Base-by-base conservation (phyloP, 169 alveolate species). In the Plasmodium blacklocki region DNA sequence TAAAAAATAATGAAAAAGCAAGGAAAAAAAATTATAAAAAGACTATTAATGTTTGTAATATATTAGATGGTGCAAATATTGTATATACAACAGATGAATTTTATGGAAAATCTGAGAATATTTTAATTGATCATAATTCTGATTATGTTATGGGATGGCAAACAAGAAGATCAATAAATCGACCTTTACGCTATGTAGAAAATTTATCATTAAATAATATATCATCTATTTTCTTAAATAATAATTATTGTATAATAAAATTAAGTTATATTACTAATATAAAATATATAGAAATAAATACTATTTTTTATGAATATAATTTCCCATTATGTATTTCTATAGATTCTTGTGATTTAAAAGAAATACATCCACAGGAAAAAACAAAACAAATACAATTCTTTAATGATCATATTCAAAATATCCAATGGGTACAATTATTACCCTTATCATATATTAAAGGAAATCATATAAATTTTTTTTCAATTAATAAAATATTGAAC, bases 61-160 rank as follows among this genome's bases (percentile, higher is more conserved):
- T 86, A 58, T 29, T 86, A 26, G 92, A 86, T 72, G 92, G 92
- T 14, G 71, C 92, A 21, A 72, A 56, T 52, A 80, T 86, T 4
- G 92, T 86, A 32, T 86, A 72, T 66, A 86, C 92, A 58, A 86
- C 92, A 15, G 92, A 86, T 49, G 92, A 86, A 29, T 86, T 86
- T 62, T 86, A 86, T 60, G 92, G 92, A 52, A 86, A 73, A 47
- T 59, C 88, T 0, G 92, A 86, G 45, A 86, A 86, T 64, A 86
- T 86, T 47, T 86, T 86, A 58, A 72, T 86, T 32, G 92, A 86
- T 50, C 86, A 71, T 32, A 72, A 72, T 32, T 72, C 70, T 7
- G 66, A 73, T 23, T 86, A 71, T 72, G 62, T 86, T 32, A 86
- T 86, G 92, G 92, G 92, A 1, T 86, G 92, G 92, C 92, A 86